These are phyloP conservation scores for Stephania japonica DNA, from an alignment of 164 flowering plant species.

Conservation along the genomic window DNA sequence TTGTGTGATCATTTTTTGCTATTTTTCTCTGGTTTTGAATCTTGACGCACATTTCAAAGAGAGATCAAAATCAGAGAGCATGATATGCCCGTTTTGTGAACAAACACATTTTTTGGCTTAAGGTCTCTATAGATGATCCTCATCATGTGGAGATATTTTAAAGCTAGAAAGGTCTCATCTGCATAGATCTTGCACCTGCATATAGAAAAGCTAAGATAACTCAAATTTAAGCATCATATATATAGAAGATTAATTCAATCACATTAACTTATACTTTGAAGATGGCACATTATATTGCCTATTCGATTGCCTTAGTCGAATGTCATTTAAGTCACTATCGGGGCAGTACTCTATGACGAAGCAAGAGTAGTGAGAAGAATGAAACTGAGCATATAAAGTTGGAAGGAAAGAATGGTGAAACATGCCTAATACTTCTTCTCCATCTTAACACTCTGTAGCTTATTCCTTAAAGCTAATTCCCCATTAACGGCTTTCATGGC, in stretches of 20 bases:
- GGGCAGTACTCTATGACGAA: conserved; percentile 89
- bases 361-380: conserved; percentile 78
- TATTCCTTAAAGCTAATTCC: conserved; percentile 60
- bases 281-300: conserved; percentile 56
- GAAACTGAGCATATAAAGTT: conserved; percentile 68
- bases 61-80: no score
- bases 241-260: background rate
- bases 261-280: conserved; percentile 49
- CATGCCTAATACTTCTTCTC: conserved; percentile 68
- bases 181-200: conserved; percentile 58
- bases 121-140: conserved; percentile 78
- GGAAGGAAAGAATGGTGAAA: no score
- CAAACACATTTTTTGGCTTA: conserved; percentile 80
- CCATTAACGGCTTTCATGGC: conserved; percentile 91
- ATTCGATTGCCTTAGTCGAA: conserved; percentile 51
- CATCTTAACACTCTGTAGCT: conserved; percentile 69
- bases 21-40: conserved; percentile 8
- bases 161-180: conserved; percentile 63
- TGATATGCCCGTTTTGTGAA: conserved; percentile 78
- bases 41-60: conserved; percentile 63
- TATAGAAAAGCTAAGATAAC: background rate
- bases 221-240: background rate
- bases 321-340: conserved; percentile 71
- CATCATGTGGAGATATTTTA: conserved; percentile 92
- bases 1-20: conserved; percentile 17